Percentiles rank a stretch among this genome's conserved stretches.
Evolutionary conservation across 768 basidiomycete species (phyloP).

Genomic region (Daedaleopsis sinensis): DNA sequence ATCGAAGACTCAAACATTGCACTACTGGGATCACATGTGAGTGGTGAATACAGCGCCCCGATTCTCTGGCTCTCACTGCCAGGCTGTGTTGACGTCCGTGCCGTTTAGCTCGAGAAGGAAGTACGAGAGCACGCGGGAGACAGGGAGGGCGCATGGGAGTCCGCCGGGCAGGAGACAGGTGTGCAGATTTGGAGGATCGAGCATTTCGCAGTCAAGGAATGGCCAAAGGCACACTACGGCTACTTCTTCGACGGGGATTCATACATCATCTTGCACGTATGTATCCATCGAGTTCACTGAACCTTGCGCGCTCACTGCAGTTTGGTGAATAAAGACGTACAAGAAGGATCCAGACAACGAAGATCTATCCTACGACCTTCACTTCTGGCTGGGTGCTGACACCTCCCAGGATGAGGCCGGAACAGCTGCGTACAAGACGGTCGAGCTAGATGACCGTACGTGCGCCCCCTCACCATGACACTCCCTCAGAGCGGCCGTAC

Average conservation of each 20-base stretch:
- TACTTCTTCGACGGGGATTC: conserved; percentile 68
- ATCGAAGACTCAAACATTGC: conserved; percentile 68
- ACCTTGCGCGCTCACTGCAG: too few relatives aligned
- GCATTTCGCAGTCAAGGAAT: conserved; percentile 54
- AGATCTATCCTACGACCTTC: conserved; percentile 56
- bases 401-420: conserved; percentile 64
- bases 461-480: conserved; percentile 9
- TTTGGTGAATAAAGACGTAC: conserved; percentile 48
- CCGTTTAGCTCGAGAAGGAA: conserved; percentile 54
- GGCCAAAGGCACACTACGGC: conserved; percentile 54
- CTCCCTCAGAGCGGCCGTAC: not conserved
- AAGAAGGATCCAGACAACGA: conserved; percentile 51
- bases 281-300: conserved; percentile 16
- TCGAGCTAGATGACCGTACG: conserved; percentile 67
- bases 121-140: conserved; percentile 56
- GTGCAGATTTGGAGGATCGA: conserved; percentile 64
- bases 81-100: not conserved
- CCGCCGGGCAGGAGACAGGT: conserved; percentile 45
- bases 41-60: too few relatives aligned
- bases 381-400: conserved; percentile 66
- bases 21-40: conserved; percentile 63
- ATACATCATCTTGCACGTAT: conserved; percentile 64
- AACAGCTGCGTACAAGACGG: conserved; percentile 67
- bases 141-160: conserved; percentile 53
- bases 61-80: too few relatives aligned